phyloP scores from a whole-genome alignment of 2,329 filamentous ascomycete genomes.

The Arthrobotrys entomopaga region DNA sequence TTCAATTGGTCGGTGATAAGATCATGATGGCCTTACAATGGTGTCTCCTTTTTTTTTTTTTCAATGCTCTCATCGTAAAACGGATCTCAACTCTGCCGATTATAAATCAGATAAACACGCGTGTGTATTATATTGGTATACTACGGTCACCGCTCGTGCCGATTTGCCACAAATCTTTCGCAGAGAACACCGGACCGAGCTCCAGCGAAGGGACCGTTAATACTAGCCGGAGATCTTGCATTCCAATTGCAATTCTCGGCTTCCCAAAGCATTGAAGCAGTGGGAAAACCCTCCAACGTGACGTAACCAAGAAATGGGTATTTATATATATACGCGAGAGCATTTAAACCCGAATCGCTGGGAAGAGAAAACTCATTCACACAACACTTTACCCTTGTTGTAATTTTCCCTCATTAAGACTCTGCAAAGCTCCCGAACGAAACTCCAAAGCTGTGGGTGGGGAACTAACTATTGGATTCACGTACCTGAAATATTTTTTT shows the following conservation, averaged over 20 bases:
- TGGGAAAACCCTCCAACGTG: neutral
- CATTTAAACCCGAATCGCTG: no score
- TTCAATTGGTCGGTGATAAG: conserved; percentile 50
- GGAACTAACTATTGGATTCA: neutral
- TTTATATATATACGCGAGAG: neutral
- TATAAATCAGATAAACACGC: conserved; percentile 8
- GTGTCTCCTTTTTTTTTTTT: conserved; percentile 27
- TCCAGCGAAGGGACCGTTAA: neutral
- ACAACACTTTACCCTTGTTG: conserved; percentile 19
- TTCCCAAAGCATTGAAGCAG: no score
- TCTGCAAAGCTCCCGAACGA: no score
- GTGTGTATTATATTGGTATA: neutral
- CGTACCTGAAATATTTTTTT: neutral
- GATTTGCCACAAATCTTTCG: neutral
- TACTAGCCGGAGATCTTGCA: no score
- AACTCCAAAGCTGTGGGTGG: no score
- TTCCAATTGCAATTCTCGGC: no score
- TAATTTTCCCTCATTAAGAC: neutral
- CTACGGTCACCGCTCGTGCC: conserved; percentile 1
- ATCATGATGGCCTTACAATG: conserved; percentile 42
- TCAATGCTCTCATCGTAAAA: neutral
- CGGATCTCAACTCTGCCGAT: conserved; percentile 10
- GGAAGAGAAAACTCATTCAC: neutral
- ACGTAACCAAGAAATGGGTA: neutral
- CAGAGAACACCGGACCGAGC: neutral